phyloP scores from a whole-genome alignment of 78 protist species.

The Neovahlkampfia damariscottae region DNA sequence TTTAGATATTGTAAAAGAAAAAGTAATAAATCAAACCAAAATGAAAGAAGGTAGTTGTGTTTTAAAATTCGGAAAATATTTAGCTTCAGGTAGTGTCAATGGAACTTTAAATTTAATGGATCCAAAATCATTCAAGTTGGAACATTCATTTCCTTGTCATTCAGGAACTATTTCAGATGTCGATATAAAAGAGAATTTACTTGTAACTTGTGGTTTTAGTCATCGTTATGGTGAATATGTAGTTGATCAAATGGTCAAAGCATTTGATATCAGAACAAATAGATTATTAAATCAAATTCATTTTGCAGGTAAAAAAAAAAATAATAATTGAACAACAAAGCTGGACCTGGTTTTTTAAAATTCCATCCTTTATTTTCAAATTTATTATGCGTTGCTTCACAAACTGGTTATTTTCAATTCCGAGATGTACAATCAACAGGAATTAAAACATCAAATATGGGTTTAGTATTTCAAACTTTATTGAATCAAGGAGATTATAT shows the following conservation, averaged over 20 bases:
- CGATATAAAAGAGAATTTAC: neutral
- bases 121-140: neutral
- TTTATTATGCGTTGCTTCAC: neutral
- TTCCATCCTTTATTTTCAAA: neutral
- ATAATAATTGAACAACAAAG: no score
- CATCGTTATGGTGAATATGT: neutral
- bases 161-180: neutral
- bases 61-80: neutral
- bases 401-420: neutral
- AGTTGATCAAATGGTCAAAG: neutral
- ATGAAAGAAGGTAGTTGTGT: neutral
- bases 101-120: neutral
- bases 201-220: neutral
- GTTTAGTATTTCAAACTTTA: neutral
- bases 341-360: neutral
- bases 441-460: neutral
- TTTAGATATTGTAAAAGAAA: neutral
- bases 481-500: no score
- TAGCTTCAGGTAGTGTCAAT: neutral
- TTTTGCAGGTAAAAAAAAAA: no score
- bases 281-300: neutral
- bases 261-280: neutral
- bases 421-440: neutral
- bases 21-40: neutral
- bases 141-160: neutral